These are phyloP conservation scores for Tuber aestivum DNA, from an alignment of 495 filamentous ascomycete species.

Conservation along the genomic window DNA sequence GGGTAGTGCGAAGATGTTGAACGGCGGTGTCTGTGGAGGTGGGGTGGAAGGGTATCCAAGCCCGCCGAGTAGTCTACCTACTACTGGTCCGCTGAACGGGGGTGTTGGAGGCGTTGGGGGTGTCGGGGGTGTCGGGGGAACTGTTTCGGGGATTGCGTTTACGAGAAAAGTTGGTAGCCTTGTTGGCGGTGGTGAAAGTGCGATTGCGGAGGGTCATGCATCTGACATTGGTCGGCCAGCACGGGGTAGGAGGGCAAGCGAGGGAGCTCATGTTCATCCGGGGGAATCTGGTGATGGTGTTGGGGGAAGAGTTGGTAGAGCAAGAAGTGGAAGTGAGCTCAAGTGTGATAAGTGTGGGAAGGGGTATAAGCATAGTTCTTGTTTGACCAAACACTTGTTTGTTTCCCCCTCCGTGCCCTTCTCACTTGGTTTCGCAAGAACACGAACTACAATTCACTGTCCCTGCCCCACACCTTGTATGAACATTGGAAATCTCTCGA, in stretches of 20 bases:
- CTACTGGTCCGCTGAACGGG: slow-evolving; percentile 20
- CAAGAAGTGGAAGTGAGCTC: slow-evolving; percentile 62
- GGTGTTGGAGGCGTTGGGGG: too few species aligned
- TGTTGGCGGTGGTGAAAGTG: slow-evolving; percentile 51
- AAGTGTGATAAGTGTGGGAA: slow-evolving; percentile 98
- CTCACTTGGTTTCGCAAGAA: slow-evolving; percentile 35
- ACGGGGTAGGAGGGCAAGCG: slow-evolving; percentile 54
- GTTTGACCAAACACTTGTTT: slow-evolving; percentile 99
- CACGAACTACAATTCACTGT: slow-evolving; percentile 47
- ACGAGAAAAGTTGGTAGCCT: slow-evolving; percentile 48
- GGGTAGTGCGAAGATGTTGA: slow-evolving; percentile 25
- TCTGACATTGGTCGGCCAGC: slow-evolving; percentile 50
- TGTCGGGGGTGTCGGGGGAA: slow-evolving; percentile 11
- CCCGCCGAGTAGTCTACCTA: slow-evolving; percentile 40
- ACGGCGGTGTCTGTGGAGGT: slow-evolving; percentile 11
- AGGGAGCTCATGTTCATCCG: slow-evolving; percentile 72
- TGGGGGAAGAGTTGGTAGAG: slow-evolving; percentile 61
- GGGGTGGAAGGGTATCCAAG: slow-evolving; percentile 36
- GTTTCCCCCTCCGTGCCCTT: slow-evolving; percentile 54
- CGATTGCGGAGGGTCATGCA: slow-evolving; percentile 54
- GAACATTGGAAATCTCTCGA: slow-evolving; percentile 34
- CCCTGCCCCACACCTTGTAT: slow-evolving; percentile 45
- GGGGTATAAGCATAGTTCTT: slow-evolving; percentile 99
- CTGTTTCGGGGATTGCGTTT: slow-evolving; percentile 42
- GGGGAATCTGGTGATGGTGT: slow-evolving; percentile 73